A percentile compares a stretch with the other conserved stretches of the same genome.
phyloP scores from a whole-genome alignment of 2,329 filamentous ascomycete species.

The Cordyceps pruinosa region DNA sequence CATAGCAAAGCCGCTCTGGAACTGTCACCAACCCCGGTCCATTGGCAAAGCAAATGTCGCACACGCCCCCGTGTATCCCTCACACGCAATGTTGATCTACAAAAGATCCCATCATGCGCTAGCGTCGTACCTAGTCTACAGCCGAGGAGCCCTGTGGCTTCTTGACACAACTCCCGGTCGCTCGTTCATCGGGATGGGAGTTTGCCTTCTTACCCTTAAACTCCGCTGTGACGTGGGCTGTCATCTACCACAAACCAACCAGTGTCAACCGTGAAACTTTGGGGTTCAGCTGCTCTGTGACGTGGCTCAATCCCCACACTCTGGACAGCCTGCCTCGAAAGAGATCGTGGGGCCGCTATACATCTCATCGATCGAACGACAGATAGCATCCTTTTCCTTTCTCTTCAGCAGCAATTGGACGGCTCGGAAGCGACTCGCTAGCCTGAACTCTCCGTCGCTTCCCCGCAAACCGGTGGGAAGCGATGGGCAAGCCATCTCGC shows the following conservation, averaged over 20 bases:
- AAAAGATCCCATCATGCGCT: background rate
- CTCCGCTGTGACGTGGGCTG: no score
- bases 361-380: conserved; percentile 3
- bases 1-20: background rate
- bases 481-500: background rate
- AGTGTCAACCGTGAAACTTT: no score
- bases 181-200: background rate
- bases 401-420: background rate
- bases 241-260: no score
- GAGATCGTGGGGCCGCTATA: background rate
- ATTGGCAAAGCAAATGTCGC: background rate
- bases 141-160: background rate
- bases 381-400: background rate
- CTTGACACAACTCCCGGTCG: background rate
- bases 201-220: no score
- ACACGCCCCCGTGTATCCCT: background rate
- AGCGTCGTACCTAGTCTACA: background rate
- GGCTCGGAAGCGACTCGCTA: background rate
- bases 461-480: background rate
- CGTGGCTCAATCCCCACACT: background rate
- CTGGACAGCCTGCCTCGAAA: background rate
- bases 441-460: background rate
- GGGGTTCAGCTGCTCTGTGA: background rate
- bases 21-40: background rate
- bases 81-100: background rate